Evolutionary conservation across 768 basidiomycete species (phyloP), one percentile per base, ranked within the genome.

Genomic region (Agrocybe chaxingu): DNA sequence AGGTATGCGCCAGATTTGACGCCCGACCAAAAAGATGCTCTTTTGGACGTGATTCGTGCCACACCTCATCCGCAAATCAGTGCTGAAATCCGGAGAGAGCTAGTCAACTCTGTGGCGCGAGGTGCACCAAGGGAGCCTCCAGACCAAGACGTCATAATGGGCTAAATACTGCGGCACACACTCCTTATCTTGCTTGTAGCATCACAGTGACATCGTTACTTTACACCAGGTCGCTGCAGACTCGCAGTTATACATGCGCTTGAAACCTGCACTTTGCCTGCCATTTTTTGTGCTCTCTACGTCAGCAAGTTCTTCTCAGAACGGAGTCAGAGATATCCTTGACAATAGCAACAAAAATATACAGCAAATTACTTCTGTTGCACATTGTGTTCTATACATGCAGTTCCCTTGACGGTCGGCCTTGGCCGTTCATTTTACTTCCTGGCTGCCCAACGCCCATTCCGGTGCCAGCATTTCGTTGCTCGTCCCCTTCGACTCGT

Each of bases 1-100:
- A 97, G 95, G 62, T 99, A 98, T 69, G 88, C 92, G 5, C 83
- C 88, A 12, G 95, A 98, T 69, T 66, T 99, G 59, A 96, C 96
- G 0, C 90, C 91, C 2, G 96, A 99, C 64, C 97, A 99, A 62
- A 98, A 98, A 66, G 93, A 98, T 64, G 93, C 96, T 0, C 72
- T 99, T n/a, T 70, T 98, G 47, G 96, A 98, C 58, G 93, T 98
- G 38, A 78, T 95, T 42, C 82, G 93, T 19, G 86, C 81, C 4
- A 86, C 91, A 35, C 82, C 86, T 7, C 97, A 99, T 64, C 76
- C 85, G 6, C 87, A 92, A 65, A 97, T 98, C 60, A 79, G 90
- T 41, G 75, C 85, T 0, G 97, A 99, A 70, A 85, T 98, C 48
- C 79, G 97, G 61, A 71, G 97, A 55, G 97, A 98, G 65, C 71